These are phyloP conservation scores for Penicillium maclennaniae DNA, from an alignment of 495 filamentous ascomycete species.

Conservation along the genomic window DNA sequence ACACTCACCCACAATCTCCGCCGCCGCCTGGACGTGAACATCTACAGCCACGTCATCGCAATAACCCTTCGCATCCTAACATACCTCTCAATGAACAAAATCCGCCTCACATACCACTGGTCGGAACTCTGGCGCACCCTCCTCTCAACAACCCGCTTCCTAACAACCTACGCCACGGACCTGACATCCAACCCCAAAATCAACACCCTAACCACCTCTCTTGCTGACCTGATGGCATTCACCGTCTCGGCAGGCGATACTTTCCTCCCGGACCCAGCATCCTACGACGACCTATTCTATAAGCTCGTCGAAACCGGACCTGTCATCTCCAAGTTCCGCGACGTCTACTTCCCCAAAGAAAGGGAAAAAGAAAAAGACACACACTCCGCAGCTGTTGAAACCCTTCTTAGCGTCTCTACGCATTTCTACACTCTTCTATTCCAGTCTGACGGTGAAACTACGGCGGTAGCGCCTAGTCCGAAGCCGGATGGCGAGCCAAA, in stretches of 20 bases:
- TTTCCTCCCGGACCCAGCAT: slow-evolving; percentile 83
- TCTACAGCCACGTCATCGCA: slow-evolving; percentile 70
- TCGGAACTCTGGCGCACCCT: slow-evolving; percentile 89
- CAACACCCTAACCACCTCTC: slow-evolving; percentile 42
- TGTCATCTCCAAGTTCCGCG: slow-evolving; percentile 76
- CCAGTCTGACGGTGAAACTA: slow-evolving; percentile 45
- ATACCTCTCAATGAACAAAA: slow-evolving; percentile 75
- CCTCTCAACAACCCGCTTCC: slow-evolving; percentile 84
- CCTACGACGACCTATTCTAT: slow-evolving; percentile 97
- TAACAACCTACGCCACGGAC: slow-evolving; percentile 78
- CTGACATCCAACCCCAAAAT: slow-evolving; percentile 62
- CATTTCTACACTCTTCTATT: slow-evolving; percentile 85
- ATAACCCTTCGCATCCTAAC: slow-evolving; percentile 77
- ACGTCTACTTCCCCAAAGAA: slow-evolving; percentile 50
- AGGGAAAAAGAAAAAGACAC: slow-evolving; percentile 19
- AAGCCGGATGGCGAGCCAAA: slow-evolving; percentile 25
- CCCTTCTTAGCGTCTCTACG: slow-evolving; percentile 74
- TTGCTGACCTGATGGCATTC: slow-evolving; percentile 82
- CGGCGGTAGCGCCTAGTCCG: slow-evolving; percentile 11
- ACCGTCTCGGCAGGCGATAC: slow-evolving; percentile 83
- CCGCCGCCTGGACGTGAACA: slow-evolving; percentile 73
- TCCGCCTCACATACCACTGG: slow-evolving; percentile 86
- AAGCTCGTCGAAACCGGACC: slow-evolving; percentile 93
- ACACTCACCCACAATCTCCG: slow-evolving; percentile 92
- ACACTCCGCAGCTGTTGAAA: slow-evolving; percentile 63